Evolutionary conservation across 352 stramenopile genomes (phyloP), one percentile per base, ranked within the genome.

Genomic region (Globisporangium nunn): DNA sequence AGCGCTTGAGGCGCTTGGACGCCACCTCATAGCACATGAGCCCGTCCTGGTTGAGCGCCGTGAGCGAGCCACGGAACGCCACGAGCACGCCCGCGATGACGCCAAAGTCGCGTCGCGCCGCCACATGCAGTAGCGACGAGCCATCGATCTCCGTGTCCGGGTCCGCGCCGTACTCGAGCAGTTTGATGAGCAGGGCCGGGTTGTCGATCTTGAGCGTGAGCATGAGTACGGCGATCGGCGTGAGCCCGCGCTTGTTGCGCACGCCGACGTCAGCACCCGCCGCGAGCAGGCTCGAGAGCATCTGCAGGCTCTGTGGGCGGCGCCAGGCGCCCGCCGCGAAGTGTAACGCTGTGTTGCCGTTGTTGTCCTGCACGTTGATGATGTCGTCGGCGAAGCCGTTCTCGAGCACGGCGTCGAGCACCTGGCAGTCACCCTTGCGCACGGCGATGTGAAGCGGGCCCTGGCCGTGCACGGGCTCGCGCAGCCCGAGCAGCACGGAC

Each of bases 1-100:
- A 74, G 49, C 75, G 76, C 56, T 85, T 82, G 10, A 90, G 63
- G n/a, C 66, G 64, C 52, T 68, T 74, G 8, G 74, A 66, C 45
- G 82, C 80, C n/a, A 87, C 77, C 55, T 93, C 75, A 49, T 81
- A 90, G 57, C 78, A 88, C 80, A 88, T 89, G 61, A 91, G 77
- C 2, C 82, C 82, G 40, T 81, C 71, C 8, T 68, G 56, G 59
- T 93, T 91, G 8, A 90, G 66, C 11, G 77, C 60, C 45, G 72
- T 62, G 54, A 91, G 71, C 35, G 78, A 82, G 15, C 78, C 82
- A 30, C 78, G 74, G 63, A 80, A 89, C 31, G 69, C 64, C 17
- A 88, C 75, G 23, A 93, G 63, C 10, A 81, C 73, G 33, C 72
- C 74, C 15, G 74, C 68, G 48, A 93, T 71, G 8, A 67, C 66